These are phyloP conservation scores for Wickerhamomyces chambardii DNA, from an alignment of 805 yeast genomes.

Conservation along the genomic window DNA sequence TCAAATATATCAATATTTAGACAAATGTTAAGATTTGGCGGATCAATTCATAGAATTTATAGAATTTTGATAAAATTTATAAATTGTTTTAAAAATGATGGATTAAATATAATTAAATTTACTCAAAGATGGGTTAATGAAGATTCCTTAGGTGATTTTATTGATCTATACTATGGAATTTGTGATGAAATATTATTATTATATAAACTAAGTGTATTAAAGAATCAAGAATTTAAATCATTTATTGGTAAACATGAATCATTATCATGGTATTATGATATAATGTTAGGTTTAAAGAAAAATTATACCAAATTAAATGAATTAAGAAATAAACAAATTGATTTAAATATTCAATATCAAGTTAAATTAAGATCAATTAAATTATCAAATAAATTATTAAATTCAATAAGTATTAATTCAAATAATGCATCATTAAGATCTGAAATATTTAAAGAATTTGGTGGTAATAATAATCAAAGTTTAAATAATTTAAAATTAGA, in stretches of 20 bases:
- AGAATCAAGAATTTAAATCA: constrained; percentile 24
- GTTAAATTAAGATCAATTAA: constrained; percentile 47
- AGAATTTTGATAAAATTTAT: constrained; percentile 25
- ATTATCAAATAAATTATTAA: constrained; percentile 28
- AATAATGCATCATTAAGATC: constrained; percentile 15
- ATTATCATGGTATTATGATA: constrained; percentile 61
- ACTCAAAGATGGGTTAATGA: constrained; percentile 28
- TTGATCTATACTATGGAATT: constrained; percentile 53
- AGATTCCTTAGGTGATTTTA: constrained; percentile 37
- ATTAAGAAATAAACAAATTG: constrained; percentile 40
- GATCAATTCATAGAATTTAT: constrained; percentile 50
- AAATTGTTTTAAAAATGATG: constrained; percentile 10
- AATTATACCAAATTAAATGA: constrained; percentile 33
- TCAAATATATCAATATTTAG: constrained; percentile 46
- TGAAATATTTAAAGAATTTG: constrained; percentile 21
- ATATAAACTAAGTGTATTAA: constrained; percentile 41
- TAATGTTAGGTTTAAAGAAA: constrained; percentile 45
- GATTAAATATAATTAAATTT: constrained; percentile 9
- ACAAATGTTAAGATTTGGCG: constrained; percentile 63
- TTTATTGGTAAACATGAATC: constrained; percentile 50
- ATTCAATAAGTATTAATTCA: background rate
- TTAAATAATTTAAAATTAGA: constrained; percentile 19
- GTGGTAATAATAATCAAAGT: constrained; percentile 5
- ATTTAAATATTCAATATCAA: constrained; percentile 46
- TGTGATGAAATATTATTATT: constrained; percentile 56